These are phyloP conservation scores for Apophysomyces elegans DNA, from an alignment of 371 early-diverging fungal species.

Conservation along the genomic window DNA sequence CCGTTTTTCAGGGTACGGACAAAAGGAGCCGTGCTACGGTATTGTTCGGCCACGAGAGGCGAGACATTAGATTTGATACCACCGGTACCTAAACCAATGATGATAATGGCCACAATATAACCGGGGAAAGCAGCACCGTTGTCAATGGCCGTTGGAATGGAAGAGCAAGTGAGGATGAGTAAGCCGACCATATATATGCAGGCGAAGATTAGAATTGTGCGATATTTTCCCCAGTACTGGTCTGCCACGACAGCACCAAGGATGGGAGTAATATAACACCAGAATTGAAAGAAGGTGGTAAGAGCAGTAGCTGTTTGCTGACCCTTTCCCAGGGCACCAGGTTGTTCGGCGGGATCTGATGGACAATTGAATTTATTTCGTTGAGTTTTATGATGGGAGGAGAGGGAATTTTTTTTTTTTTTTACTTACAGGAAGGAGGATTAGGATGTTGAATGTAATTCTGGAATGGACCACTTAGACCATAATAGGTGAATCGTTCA, in stretches of 20 bases:
- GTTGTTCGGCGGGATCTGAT: constrained; percentile 48
- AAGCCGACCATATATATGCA: constrained; percentile 72
- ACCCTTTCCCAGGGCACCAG: constrained; percentile 52
- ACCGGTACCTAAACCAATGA: constrained; percentile 71
- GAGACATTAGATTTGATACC: constrained; percentile 59
- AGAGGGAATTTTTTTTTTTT: background rate
- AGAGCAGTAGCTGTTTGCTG: constrained; percentile 71
- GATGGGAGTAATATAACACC: constrained; percentile 81
- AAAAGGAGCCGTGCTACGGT: constrained; percentile 33
- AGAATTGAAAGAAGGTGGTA: constrained; percentile 78
- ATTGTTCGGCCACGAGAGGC: constrained; percentile 57
- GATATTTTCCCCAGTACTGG: constrained; percentile 81
- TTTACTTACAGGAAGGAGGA: constrained; percentile 39
- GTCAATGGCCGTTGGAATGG: constrained; percentile 57
- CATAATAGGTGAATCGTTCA: constrained; percentile 82
- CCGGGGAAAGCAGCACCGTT: constrained; percentile 65
- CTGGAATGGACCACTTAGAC: constrained; percentile 72
- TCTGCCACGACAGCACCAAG: constrained; percentile 84
- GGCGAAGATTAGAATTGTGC: constrained; percentile 74
- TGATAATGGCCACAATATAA: constrained; percentile 62
- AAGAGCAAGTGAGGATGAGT: constrained; percentile 64
- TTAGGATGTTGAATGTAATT: constrained; percentile 60
- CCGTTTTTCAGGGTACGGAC: constrained; percentile 32
- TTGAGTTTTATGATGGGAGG: background rate
- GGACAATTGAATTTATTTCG: background rate